Percentiles rank a stretch among this genome's conserved stretches.
Evolutionary conservation across 1,284 basidiomycete genomes (phyloP).

Genomic region (Heterobasidion irregulare): DNA sequence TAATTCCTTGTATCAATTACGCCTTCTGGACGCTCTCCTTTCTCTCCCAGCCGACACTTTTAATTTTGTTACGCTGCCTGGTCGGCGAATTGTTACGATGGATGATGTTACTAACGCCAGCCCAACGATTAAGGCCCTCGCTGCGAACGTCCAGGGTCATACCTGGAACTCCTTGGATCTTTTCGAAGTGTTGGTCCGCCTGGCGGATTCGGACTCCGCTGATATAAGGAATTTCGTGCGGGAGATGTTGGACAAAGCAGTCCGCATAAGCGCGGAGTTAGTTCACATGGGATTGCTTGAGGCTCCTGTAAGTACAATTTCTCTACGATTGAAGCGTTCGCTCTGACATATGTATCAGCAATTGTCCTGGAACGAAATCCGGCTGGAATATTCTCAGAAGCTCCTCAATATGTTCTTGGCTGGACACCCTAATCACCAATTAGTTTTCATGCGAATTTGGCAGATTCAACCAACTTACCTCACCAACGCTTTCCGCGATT

Average conservation of each 20-base stretch:
- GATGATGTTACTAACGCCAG: conserved; percentile 80
- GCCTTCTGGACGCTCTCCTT: conserved; percentile 81
- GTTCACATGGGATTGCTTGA: conserved; percentile 92
- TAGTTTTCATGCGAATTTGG: conserved; percentile 96
- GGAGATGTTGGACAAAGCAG: conserved; percentile 88
- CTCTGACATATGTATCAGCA: conserved; percentile 30
- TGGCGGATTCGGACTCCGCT: conserved; percentile 61
- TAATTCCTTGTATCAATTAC: conserved; percentile 81
- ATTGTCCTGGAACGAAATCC: conserved; percentile 82
- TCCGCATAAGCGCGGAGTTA: conserved; percentile 89
- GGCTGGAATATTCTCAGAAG: conserved; percentile 80
- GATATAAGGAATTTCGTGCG: conserved; percentile 72
- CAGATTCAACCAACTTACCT: conserved; percentile 83
- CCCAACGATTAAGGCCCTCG: conserved; percentile 80
- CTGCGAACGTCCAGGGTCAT: conserved; percentile 81
- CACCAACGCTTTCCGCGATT: conserved; percentile 82
- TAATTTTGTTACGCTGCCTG: conserved; percentile 82
- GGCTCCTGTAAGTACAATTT: conserved; percentile 65
- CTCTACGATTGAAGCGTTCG: neutral
- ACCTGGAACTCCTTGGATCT: conserved; percentile 94
- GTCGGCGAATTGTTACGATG: conserved; percentile 73
- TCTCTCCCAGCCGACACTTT: conserved; percentile 86
- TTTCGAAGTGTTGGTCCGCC: conserved; percentile 79
- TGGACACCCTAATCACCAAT: conserved; percentile 88
- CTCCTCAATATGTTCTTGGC: conserved; percentile 88